phyloP scores from a whole-genome alignment of 108 stramenopile species.

The Pseudonitzschia pungens region DNA sequence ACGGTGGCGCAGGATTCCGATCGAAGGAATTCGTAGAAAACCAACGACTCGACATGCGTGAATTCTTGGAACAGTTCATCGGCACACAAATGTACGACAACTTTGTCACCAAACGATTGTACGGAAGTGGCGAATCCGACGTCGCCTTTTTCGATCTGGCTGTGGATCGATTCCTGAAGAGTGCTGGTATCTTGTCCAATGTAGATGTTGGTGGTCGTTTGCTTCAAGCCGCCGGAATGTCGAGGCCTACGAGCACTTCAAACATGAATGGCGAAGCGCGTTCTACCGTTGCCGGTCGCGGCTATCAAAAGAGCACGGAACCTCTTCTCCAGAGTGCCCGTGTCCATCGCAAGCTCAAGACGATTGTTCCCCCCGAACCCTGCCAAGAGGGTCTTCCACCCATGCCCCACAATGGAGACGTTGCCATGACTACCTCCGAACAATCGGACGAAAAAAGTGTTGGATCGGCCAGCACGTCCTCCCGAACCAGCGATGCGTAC shows the following conservation, averaged over 20 bases:
- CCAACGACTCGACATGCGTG: slow-evolving; percentile 64
- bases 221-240: slow-evolving; percentile 24
- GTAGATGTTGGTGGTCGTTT: slow-evolving; percentile 46
- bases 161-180: slow-evolving; percentile 75
- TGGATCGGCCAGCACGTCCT: slow-evolving; percentile 42
- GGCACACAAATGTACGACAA: slow-evolving; percentile 85
- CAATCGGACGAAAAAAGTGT: slow-evolving; percentile 46
- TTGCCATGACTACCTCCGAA: not conserved
- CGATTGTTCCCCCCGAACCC: slow-evolving; percentile 86
- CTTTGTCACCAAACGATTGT: slow-evolving; percentile 81
- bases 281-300: not conserved
- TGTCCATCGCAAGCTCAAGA: slow-evolving; percentile 73
- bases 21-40: slow-evolving; percentile 66
- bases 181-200: slow-evolving; percentile 61
- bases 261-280: slow-evolving; percentile 9
- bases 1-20: slow-evolving; percentile 80
- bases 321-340: slow-evolving; percentile 78
- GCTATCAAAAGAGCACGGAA: slow-evolving; percentile 37
- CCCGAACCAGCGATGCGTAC: slow-evolving; percentile 35
- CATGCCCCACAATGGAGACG: slow-evolving; percentile 27
- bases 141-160: slow-evolving; percentile 82
- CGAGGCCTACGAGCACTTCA: slow-evolving; percentile 2
- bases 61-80: slow-evolving; percentile 70
- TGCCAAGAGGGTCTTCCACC: slow-evolving; percentile 57
- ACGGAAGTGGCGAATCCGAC: slow-evolving; percentile 80